Evolutionary conservation across 2,329 filamentous ascomycete genomes (phyloP), one percentile per base, ranked within the genome.

Genomic region (Tolypocladium paradoxum): DNA sequence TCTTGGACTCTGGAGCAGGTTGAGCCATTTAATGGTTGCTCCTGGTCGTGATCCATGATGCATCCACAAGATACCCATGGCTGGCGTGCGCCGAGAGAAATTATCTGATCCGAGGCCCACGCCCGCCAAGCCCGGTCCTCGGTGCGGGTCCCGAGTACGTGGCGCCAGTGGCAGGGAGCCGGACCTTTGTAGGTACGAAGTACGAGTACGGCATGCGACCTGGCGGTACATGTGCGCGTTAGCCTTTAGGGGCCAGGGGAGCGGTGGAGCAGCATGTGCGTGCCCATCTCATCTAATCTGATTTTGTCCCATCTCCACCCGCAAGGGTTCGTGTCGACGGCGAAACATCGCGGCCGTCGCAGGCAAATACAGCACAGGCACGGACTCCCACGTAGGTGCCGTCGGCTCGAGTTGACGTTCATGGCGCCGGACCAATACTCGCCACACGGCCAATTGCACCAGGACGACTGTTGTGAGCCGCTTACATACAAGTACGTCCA

Each of bases 21-120:
- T 47, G 43, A 46, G 43, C 43, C 43, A 46, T 31, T 31, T 31
- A 24, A 40, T 12, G n/a, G n/a, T n/a, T n/a, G n/a, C n/a, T n/a
- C n/a, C n/a, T n/a, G n/a, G n/a, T n/a, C n/a, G n/a, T n/a, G n/a
- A n/a, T n/a, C n/a, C n/a, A n/a, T n/a, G n/a, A n/a, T n/a, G n/a
- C n/a, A n/a, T n/a, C n/a, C n/a, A n/a, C n/a, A n/a, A n/a, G n/a
- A n/a, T n/a, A n/a, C n/a, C n/a, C n/a, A n/a, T n/a, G n/a, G 8
- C 36, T 36, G 18, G 36, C 7, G n/a, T 4, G 36, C 38, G 53
- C 57, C 55, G 54, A 57, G 53, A 54, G 60, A 58, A 62, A 64
- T 69, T 69, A 69, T 69, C 67, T 67, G 67, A 69, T 69, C 67
- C 65, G 62, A 63, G 43, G 31, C 54, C 56, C 40, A 45, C 40